Conservation (phyloP, 306 rosid genomes). For the Fragaria iinumae region DNA sequence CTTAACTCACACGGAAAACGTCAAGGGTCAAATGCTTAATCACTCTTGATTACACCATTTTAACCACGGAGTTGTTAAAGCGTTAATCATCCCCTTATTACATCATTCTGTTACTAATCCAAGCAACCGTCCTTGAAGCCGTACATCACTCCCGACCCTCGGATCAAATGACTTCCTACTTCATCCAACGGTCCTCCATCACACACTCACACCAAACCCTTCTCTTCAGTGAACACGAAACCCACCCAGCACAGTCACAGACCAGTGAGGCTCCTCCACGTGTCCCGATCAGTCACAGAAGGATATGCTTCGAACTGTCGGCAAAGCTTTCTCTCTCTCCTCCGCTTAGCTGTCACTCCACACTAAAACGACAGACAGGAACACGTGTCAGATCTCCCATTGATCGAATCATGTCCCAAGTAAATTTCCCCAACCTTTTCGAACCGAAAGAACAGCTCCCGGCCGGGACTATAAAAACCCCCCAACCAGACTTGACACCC, state of each 20-base stretch:
- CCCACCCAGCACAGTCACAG: not conserved
- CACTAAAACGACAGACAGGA: conserved; percentile 16
- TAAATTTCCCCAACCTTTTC: conserved; percentile 11
- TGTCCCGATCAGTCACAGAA: not conserved
- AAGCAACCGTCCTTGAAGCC: conserved; percentile 21
- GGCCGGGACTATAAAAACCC: conserved; percentile 14
- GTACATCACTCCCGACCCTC: conserved; percentile 15
- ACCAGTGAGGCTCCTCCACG: conserved; percentile 24
- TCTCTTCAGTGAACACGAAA: not conserved
- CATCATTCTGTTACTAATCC: not conserved
- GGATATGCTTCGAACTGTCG: conserved; percentile 41
- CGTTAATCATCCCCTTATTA: conserved; percentile 27
- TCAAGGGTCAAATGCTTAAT: conserved; percentile 12
- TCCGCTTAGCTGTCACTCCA: conserved; percentile 61
- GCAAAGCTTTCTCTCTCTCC: conserved; percentile 26
- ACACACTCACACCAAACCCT: not conserved
- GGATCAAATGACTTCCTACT: not conserved
- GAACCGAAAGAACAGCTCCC: conserved; percentile 8
- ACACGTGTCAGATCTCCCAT: conserved; percentile 41
- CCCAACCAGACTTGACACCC: conserved; percentile 3
- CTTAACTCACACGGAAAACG: too few species aligned
- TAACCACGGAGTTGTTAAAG: conserved; percentile 37
- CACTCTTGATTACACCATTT: conserved; percentile 10
- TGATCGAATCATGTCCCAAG: conserved; percentile 19
- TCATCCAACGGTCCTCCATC: conserved; percentile 22